Percentiles rank a stretch among this genome's conserved stretches.
Evolutionary conservation across 257 asterid species (phyloP).

Genomic region (Penstemon eatonii): DNA sequence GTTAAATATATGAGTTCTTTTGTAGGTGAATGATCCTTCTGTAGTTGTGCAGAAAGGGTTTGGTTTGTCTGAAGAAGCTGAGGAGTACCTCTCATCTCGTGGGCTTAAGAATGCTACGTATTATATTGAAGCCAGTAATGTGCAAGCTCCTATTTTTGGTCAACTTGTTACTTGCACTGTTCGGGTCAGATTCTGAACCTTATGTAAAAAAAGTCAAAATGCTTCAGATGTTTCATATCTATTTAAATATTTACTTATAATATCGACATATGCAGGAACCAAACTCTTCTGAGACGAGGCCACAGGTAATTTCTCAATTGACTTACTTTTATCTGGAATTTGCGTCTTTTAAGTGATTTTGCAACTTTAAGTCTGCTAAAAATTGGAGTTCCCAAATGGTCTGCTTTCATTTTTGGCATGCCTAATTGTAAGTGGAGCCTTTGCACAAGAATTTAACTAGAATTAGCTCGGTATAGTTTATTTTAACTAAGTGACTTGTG

Average conservation of each 20-base stretch:
- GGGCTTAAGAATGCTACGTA: slow-evolving; percentile 82
- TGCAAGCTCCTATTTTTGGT: slow-evolving; percentile 81
- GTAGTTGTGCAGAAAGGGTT: slow-evolving; percentile 74
- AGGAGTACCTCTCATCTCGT: slow-evolving; percentile 68
- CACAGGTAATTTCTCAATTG: slow-evolving; percentile 42
- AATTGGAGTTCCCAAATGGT: not conserved
- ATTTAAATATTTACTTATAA: not conserved
- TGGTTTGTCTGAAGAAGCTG: slow-evolving; percentile 67
- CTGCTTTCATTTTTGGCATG: not conserved
- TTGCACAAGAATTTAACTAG: not conserved
- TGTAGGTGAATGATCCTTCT: slow-evolving; percentile 64
- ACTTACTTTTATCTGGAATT: slow-evolving; percentile 2
- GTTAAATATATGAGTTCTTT: slow-evolving; percentile 13
- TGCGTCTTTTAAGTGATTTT: slow-evolving; percentile 9
- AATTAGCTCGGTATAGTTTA: not conserved
- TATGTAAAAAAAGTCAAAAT: not conserved
- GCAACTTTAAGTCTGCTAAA: not conserved
- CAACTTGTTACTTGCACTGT: slow-evolving; percentile 67
- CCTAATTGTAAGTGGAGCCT: not conserved
- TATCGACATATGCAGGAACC: slow-evolving; percentile 49
- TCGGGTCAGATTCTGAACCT: slow-evolving; percentile 56
- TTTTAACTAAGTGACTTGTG: not conserved
- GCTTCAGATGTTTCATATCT: not conserved
- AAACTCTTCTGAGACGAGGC: slow-evolving; percentile 51
- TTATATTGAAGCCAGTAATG: slow-evolving; percentile 50